Percentiles rank a stretch among this genome's conserved stretches.
Conservation (phyloP, 1,284 basidiomycete species). For the Cutaneotrichosporon daszewskae region DNA sequence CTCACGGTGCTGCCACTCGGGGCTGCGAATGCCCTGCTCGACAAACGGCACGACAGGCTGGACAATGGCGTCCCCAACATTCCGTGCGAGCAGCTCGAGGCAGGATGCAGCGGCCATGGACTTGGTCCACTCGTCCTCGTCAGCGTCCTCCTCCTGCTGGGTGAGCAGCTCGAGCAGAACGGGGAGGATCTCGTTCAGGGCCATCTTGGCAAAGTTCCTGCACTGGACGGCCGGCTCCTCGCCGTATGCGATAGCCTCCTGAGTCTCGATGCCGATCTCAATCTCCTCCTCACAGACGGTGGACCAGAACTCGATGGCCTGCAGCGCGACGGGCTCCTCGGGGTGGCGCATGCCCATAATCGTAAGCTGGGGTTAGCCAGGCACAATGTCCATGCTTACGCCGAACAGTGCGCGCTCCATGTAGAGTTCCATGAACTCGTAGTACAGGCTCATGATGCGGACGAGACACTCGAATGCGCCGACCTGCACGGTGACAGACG, state of each 20-base stretch:
- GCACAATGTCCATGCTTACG: conserved; percentile 53
- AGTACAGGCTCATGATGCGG: conserved; percentile 95
- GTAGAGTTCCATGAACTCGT: conserved; percentile 98
- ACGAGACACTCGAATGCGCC: conserved; percentile 94
- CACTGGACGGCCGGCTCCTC: conserved; percentile 85
- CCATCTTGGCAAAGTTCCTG: conserved; percentile 88
- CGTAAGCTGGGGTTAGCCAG: conserved; percentile 63
- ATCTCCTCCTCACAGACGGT: conserved; percentile 98
- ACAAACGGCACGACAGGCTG: conserved; percentile 95
- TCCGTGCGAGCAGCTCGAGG: conserved; percentile 78
- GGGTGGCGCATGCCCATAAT: conserved; percentile 96
- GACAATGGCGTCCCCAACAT: conserved; percentile 87
- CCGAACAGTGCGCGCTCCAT: conserved; percentile 99
- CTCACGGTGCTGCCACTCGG: conserved; percentile 91
- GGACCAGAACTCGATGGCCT: conserved; percentile 99
- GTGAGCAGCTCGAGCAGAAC: conserved; percentile 84
- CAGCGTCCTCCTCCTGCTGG: conserved; percentile 91
- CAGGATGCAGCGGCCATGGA: conserved; percentile 97
- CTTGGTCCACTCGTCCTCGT: conserved; percentile 98
- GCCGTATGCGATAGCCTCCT: conserved; percentile 88
- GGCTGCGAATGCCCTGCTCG: conserved; percentile 80
- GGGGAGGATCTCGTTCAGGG: conserved; percentile 88
- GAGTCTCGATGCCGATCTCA: conserved; percentile 83
- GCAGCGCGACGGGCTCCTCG: conserved; percentile 86
- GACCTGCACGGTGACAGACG: conserved; percentile 73